phyloP scores from a whole-genome alignment of 768 basidiomycete species.

The Leccinum incarnatum region DNA sequence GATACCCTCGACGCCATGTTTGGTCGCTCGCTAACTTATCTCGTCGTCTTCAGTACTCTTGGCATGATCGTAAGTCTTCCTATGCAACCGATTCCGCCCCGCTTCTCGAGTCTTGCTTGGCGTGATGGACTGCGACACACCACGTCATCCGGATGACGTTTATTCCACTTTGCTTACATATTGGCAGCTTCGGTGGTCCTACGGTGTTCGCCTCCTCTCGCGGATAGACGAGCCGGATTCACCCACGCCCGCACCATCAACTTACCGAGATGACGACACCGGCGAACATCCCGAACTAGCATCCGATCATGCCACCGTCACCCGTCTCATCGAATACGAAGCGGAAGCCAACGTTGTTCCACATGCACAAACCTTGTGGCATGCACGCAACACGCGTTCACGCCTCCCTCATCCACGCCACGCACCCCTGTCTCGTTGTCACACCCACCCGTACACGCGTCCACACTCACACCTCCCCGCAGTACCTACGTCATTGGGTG shows the following conservation, averaged over 20 bases:
- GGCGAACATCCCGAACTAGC: background rate
- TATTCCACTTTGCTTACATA: background rate
- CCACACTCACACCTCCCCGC: conserved; percentile 20
- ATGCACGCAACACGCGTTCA: background rate
- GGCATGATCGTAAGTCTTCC: conserved; percentile 81
- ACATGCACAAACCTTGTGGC: background rate
- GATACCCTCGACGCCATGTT: conserved; percentile 89
- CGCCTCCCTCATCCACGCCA: background rate
- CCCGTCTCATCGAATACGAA: conserved; percentile 12
- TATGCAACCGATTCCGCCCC: no score
- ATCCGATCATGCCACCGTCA: background rate
- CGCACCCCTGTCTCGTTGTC: background rate
- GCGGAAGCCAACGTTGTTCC: background rate
- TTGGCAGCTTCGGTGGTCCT: conserved; percentile 83
- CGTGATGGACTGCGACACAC: background rate
- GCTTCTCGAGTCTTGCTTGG: background rate
- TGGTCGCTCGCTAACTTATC: conserved; percentile 84
- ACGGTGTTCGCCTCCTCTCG: conserved; percentile 80
- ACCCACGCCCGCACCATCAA: background rate
- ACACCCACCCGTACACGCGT: background rate
- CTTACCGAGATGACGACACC: conserved; percentile 13
- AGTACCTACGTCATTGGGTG: conserved; percentile 21
- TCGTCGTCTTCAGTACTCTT: conserved; percentile 90
- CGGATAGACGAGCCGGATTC: conserved; percentile 35
- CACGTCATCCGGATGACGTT: background rate